Conservation (phyloP, 345 rosid genomes). For the Eucalyptus camaldulensis region DNA sequence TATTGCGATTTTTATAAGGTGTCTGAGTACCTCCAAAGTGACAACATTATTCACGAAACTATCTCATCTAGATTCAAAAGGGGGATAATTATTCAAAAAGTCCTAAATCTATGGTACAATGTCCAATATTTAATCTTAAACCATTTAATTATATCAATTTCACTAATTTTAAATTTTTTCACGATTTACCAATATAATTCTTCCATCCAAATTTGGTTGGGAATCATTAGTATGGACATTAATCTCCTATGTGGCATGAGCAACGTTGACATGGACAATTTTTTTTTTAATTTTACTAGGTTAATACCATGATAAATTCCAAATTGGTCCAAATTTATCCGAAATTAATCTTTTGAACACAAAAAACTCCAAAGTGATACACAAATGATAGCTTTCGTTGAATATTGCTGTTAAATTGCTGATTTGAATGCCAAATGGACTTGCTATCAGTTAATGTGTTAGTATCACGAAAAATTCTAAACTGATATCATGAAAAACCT, state of each 20-base stretch:
- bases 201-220: neutral
- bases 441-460: too few species aligned
- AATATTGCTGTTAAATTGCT: too few species aligned
- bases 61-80: neutral
- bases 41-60: neutral
- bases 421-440: too few species aligned
- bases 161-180: neutral
- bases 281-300: too few species aligned
- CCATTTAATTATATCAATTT: neutral
- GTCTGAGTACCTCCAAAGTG: neutral
- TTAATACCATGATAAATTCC: too few species aligned
- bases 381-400: too few species aligned
- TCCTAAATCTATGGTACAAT: fast-evolving
- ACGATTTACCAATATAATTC: neutral
- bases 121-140: fast-evolving
- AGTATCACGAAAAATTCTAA: fast-evolving
- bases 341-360: too few species aligned
- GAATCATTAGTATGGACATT: fast-evolving
- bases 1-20: neutral
- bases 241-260: fast-evolving
- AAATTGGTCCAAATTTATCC: too few species aligned
- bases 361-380: fast-evolving
- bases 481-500: fast-evolving
- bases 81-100: neutral
- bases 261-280: neutral